phyloP scores from a whole-genome alignment of 305 asterid genomes.

The Fraxinus velutina region DNA sequence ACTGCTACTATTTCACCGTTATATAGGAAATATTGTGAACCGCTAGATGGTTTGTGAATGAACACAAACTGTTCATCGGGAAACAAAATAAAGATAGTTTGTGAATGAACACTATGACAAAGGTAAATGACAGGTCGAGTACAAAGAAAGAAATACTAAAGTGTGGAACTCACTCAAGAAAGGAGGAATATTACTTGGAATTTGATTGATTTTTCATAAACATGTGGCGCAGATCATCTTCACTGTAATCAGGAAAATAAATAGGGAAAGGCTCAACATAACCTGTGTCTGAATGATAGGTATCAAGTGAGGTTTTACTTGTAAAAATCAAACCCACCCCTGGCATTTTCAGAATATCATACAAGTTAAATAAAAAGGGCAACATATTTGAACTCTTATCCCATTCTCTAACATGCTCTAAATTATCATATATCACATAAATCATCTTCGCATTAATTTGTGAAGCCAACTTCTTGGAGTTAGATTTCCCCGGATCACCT shows the following conservation, averaged over 20 bases:
- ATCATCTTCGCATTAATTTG: slow-evolving; percentile 61
- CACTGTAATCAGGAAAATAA: slow-evolving; percentile 73
- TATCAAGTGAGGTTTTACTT: slow-evolving; percentile 69
- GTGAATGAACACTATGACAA: not conserved
- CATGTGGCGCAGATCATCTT: slow-evolving; percentile 68
- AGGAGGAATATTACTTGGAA: slow-evolving; percentile 67
- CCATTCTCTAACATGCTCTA: slow-evolving; percentile 73
- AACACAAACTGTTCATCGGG: slow-evolving; percentile 38
- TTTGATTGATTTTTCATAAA: slow-evolving; percentile 57
- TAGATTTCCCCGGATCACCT: not conserved
- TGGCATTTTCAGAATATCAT: slow-evolving; percentile 63
- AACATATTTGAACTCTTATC: slow-evolving; percentile 53
- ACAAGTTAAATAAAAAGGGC: slow-evolving; percentile 66
- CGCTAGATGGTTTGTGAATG: too few relatives aligned
- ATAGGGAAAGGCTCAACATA: slow-evolving; percentile 65
- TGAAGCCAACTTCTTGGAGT: slow-evolving; percentile 1
- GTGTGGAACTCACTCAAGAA: slow-evolving; percentile 63
- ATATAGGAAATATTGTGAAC: too few relatives aligned
- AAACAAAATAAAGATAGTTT: slow-evolving; percentile 13
- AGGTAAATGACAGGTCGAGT: slow-evolving; percentile 8
- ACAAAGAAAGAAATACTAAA: not conserved
- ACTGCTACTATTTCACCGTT: too few relatives aligned
- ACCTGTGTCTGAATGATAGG: slow-evolving; percentile 68
- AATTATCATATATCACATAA: slow-evolving; percentile 71
- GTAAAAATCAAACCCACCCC: slow-evolving; percentile 76